These are phyloP conservation scores for Capsella bursapastoris DNA, from an alignment of 345 rosid species.

Conservation along the genomic window DNA sequence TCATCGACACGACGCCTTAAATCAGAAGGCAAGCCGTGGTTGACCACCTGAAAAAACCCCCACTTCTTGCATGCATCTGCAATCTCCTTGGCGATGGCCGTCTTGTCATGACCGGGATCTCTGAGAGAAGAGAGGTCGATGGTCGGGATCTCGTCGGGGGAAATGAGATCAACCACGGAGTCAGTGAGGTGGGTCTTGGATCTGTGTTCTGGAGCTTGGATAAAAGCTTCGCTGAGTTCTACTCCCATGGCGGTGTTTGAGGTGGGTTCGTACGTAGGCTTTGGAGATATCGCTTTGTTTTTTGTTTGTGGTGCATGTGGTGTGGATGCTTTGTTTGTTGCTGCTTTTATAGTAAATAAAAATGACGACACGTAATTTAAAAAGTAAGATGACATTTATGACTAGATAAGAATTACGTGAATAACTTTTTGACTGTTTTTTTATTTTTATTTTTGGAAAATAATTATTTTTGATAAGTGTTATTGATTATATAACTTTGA, in stretches of 20 bases:
- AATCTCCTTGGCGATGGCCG: constrained; percentile 47
- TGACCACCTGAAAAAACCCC: constrained; percentile 88
- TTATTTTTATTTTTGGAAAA: too few species aligned
- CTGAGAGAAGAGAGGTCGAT: constrained; percentile 60
- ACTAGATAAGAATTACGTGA: too few species aligned
- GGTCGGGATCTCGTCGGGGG: constrained; percentile 58
- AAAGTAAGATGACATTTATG: too few species aligned
- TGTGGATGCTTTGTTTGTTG: constrained; percentile 16
- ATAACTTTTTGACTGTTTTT: too few species aligned
- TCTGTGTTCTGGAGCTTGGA: constrained; percentile 62
- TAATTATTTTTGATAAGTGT: too few species aligned
- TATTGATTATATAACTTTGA: too few species aligned
- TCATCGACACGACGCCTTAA: constrained; percentile 47
- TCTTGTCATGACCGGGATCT: constrained; percentile 16
- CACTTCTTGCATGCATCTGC: constrained; percentile 75
- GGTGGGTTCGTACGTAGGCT: neutral
- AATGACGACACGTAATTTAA: too few species aligned
- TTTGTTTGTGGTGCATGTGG: neutral
- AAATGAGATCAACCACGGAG: constrained; percentile 11
- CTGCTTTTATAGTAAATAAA: neutral
- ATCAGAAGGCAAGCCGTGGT: constrained; percentile 77
- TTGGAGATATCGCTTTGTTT: constrained; percentile 23
- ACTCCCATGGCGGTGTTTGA: constrained; percentile 48
- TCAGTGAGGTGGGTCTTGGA: constrained; percentile 39
- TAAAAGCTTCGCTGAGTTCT: constrained; percentile 55